phyloP scores from a whole-genome alignment of 2,329 filamentous ascomycete genomes.

The Rhytidhysteron rufulum region DNA sequence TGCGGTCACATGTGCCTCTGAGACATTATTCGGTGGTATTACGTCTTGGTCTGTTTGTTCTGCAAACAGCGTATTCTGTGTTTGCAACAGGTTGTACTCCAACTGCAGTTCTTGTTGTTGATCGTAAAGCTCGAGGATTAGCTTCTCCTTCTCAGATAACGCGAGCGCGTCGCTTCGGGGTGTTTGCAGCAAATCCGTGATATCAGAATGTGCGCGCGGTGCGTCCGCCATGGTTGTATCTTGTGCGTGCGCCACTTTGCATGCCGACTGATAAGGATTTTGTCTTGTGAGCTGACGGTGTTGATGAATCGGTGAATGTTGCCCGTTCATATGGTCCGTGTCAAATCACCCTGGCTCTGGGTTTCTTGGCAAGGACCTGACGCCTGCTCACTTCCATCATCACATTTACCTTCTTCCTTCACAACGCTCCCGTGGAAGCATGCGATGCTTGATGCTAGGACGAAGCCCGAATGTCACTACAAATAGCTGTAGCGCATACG shows the following conservation, averaged over 20 bases:
- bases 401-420: slow-evolving; percentile 8
- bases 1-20: slow-evolving; percentile 51
- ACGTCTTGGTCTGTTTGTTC: slow-evolving; percentile 23
- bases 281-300: neutral
- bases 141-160: slow-evolving; percentile 64
- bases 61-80: slow-evolving; percentile 19
- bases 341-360: slow-evolving; percentile 22
- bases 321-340: slow-evolving; percentile 17
- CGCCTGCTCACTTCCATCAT: slow-evolving; percentile 15
- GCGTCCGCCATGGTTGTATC: slow-evolving; percentile 22
- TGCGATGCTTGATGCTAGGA: slow-evolving; percentile 16
- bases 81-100: slow-evolving; percentile 63
- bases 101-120: slow-evolving; percentile 67
- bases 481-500: slow-evolving; percentile 89
- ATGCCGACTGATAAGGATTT: neutral
- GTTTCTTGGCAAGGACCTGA: slow-evolving; percentile 20
- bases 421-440: slow-evolving; percentile 15
- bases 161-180: slow-evolving; percentile 47
- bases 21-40: slow-evolving; percentile 47
- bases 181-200: slow-evolving; percentile 40
- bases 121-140: slow-evolving; percentile 67
- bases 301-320: neutral
- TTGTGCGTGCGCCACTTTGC: slow-evolving; percentile 16
- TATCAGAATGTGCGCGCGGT: slow-evolving; percentile 12
- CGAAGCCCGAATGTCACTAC: slow-evolving; percentile 68